Percentiles rank a stretch among this genome's conserved stretches.
phyloP scores from a whole-genome alignment of 495 filamentous ascomycete species.

The Hyaloscypha variabilis region DNA sequence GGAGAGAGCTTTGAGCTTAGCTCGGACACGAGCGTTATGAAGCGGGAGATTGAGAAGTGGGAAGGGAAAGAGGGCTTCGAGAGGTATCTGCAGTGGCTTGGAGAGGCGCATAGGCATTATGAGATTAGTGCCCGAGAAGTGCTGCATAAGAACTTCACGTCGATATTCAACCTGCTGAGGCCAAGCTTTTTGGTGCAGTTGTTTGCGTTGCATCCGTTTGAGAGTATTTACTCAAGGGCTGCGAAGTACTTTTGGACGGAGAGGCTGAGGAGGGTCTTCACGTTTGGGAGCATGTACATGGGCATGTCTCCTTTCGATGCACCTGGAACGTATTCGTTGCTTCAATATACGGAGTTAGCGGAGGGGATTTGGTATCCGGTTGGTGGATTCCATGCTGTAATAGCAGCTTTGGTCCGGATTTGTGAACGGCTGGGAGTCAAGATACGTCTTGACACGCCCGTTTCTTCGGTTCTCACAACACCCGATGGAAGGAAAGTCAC shows the following conservation, averaged over 20 bases:
- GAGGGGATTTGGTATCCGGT: constrained; percentile 76
- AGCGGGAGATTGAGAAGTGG: constrained; percentile 64
- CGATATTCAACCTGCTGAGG: constrained; percentile 50
- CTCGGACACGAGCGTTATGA: constrained; percentile 64
- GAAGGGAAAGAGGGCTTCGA: constrained; percentile 67
- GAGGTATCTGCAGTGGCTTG: constrained; percentile 61
- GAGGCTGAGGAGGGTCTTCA: constrained; percentile 65
- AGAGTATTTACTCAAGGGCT: constrained; percentile 62
- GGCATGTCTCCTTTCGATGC: constrained; percentile 76
- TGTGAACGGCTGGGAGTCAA: constrained; percentile 57
- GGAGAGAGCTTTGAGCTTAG: constrained; percentile 58
- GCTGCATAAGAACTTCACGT: constrained; percentile 63
- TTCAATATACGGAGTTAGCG: constrained; percentile 72
- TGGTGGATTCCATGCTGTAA: constrained; percentile 66
- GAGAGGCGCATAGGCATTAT: constrained; percentile 66
- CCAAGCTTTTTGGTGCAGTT: constrained; percentile 54
- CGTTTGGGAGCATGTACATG: constrained; percentile 79
- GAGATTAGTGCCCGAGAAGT: constrained; percentile 63
- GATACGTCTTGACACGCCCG: constrained; percentile 56
- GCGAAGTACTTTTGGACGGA: constrained; percentile 67
- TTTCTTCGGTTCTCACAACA: constrained; percentile 49
- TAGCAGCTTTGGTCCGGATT: constrained; percentile 57
- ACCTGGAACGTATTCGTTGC: constrained; percentile 68
- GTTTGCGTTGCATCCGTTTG: constrained; percentile 62
- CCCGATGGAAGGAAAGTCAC: constrained; percentile 46